Evolutionary conservation across 2,329 filamentous ascomycete species (phyloP).

Genomic region (Aphanocladium album): DNA sequence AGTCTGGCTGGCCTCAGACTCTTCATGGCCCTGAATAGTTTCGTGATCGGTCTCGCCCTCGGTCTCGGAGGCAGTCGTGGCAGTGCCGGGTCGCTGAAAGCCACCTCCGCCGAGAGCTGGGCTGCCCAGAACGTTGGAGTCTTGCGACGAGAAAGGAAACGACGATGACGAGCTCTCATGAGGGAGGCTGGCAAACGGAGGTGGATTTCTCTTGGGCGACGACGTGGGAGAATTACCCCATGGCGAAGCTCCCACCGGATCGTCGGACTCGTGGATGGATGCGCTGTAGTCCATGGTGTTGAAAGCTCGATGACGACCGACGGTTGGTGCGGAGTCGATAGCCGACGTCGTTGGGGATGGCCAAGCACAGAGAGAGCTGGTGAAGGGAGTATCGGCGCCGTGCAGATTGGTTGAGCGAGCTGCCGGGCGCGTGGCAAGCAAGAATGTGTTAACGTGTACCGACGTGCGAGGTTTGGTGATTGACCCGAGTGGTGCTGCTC

Average conservation of each 20-base stretch:
- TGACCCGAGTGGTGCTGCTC: conserved; percentile 2
- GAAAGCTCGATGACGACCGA: conserved; percentile 6
- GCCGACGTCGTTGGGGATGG: neutral
- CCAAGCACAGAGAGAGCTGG: neutral
- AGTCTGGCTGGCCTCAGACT: neutral
- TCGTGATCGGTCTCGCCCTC: conserved; percentile 33
- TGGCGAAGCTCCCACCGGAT: conserved; percentile 47
- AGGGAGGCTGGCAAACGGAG: conserved; percentile 37
- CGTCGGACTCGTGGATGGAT: conserved; percentile 50
- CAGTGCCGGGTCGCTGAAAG: conserved; percentile 42
- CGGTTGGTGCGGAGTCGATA: conserved; percentile 5
- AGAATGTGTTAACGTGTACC: neutral
- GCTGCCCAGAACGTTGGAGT: conserved; percentile 40
- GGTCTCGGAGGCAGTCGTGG: conserved; percentile 41
- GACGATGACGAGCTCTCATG: conserved; percentile 37
- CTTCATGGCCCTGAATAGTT: conserved; percentile 21
- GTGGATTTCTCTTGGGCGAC: conserved; percentile 43
- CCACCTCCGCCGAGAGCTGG: conserved; percentile 30
- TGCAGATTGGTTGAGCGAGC: neutral
- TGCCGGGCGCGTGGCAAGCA: neutral
- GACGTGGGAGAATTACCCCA: conserved; percentile 51
- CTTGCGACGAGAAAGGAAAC: conserved; percentile 39
- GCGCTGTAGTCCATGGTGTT: conserved; percentile 53
- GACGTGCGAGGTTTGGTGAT: neutral
- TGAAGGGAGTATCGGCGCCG: neutral